Evolutionary conservation across 495 filamentous ascomycete species (phyloP).

Genomic region (Xylaria acuta): DNA sequence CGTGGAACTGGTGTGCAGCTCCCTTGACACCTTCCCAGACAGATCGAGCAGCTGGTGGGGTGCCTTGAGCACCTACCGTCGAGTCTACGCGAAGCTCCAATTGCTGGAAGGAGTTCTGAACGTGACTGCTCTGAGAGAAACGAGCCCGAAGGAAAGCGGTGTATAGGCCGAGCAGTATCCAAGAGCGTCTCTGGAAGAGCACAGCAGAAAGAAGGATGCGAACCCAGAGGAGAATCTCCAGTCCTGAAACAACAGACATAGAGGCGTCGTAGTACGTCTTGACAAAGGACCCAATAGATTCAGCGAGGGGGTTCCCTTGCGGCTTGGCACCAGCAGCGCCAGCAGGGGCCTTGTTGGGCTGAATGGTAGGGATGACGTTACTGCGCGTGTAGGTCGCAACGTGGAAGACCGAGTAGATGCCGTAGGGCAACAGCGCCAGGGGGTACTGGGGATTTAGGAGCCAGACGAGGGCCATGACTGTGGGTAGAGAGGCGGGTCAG

Average conservation of each 20-base stretch:
- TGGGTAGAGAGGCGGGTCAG: slow-evolving; percentile 11
- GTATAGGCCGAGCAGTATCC: slow-evolving; percentile 85
- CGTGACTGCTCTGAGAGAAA: slow-evolving; percentile 88
- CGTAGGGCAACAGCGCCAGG: slow-evolving; percentile 90
- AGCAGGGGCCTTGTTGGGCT: slow-evolving; percentile 53
- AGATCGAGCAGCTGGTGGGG: slow-evolving; percentile 81
- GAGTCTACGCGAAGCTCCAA: slow-evolving; percentile 79
- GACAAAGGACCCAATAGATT: slow-evolving; percentile 88
- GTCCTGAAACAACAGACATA: slow-evolving; percentile 79
- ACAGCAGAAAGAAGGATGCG: slow-evolving; percentile 80
- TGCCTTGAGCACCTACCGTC: slow-evolving; percentile 81
- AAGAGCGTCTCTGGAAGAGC: slow-evolving; percentile 86
- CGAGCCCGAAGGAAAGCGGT: slow-evolving; percentile 90
- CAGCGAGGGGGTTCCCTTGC: slow-evolving; percentile 69
- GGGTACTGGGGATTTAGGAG: slow-evolving; percentile 88
- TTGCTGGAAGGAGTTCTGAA: slow-evolving; percentile 78
- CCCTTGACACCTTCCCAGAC: slow-evolving; percentile 85
- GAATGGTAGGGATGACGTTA: slow-evolving; percentile 71
- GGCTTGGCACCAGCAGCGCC: slow-evolving; percentile 65
- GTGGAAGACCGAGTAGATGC: slow-evolving; percentile 98
- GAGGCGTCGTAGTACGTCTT: slow-evolving; percentile 95
- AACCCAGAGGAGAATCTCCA: slow-evolving; percentile 82
- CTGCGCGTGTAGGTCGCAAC: slow-evolving; percentile 82
- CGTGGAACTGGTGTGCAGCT: slow-evolving; percentile 71
- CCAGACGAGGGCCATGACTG: slow-evolving; percentile 96